Conservation (phyloP, 345 rosid genomes). For the Physaria fendleri region DNA sequence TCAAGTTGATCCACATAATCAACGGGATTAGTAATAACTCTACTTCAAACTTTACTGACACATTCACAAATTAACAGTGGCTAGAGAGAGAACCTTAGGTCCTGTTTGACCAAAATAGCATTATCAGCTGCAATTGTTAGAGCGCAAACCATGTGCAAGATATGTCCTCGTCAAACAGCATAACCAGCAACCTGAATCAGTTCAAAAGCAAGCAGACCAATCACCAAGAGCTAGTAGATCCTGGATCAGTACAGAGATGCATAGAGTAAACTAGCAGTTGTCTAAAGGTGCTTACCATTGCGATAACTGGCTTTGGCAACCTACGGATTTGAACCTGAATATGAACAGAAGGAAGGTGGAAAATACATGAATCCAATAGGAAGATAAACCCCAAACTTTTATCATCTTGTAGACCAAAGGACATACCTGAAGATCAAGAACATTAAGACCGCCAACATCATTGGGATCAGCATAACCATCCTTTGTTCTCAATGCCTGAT, state of each 20-base stretch:
- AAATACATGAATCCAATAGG: not conserved
- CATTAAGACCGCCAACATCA: constrained; percentile 66
- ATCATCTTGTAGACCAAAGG: not conserved
- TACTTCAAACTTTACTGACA: not conserved
- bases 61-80: not conserved
- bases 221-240: not conserved
- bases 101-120: constrained; percentile 93
- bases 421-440: constrained; percentile 78
- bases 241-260: not conserved
- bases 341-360: not conserved
- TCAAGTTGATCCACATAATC: not conserved
- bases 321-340: constrained; percentile 81
- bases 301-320: constrained; percentile 93
- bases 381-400: not conserved
- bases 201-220: no score
- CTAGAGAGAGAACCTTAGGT: constrained; percentile 60
- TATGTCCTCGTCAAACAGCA: constrained; percentile 94
- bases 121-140: constrained; percentile 91
- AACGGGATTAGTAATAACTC: not conserved
- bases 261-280: not conserved
- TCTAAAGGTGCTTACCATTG: constrained; percentile 53
- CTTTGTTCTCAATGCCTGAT: constrained; percentile 64
- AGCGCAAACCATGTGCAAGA: constrained; percentile 93
- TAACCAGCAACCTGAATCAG: constrained; percentile 78
- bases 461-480: constrained; percentile 78